Percentiles rank a stretch among this genome's conserved stretches.
Evolutionary conservation across 495 filamentous ascomycete species (phyloP).

Genomic region (Pyrenopolyporus hunteri): DNA sequence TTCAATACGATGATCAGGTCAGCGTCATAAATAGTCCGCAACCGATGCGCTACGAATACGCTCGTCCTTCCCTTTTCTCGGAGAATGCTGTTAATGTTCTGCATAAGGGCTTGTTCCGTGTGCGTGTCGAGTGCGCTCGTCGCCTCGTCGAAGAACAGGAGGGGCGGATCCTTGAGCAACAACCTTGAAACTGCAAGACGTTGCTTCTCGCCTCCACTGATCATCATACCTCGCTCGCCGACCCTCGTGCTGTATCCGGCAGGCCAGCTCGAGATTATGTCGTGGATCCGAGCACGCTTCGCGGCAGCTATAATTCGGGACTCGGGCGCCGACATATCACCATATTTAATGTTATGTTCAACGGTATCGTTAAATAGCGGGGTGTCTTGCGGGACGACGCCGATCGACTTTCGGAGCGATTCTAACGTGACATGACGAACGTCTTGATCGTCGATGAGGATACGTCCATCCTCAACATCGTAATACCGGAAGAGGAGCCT

Average conservation of each 20-base stretch:
- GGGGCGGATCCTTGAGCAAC: constrained; percentile 87
- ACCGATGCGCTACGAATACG: constrained; percentile 89
- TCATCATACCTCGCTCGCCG: constrained; percentile 97
- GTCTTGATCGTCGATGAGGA: constrained; percentile 93
- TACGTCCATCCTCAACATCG: constrained; percentile 84
- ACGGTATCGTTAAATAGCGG: constrained; percentile 96
- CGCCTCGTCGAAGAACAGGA: constrained; percentile 97
- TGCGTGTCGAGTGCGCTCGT: constrained; percentile 96
- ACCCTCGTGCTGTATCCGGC: constrained; percentile 92
- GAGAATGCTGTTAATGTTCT: constrained; percentile 93
- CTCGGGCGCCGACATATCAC: constrained; percentile 76
- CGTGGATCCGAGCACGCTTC: constrained; percentile 80
- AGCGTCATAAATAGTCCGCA: constrained; percentile 93
- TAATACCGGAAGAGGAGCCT: constrained; percentile 93
- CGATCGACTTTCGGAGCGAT: constrained; percentile 83
- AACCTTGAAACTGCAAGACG: constrained; percentile 85
- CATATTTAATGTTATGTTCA: constrained; percentile 93
- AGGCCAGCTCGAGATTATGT: constrained; percentile 77
- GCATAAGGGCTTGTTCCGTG: constrained; percentile 88
- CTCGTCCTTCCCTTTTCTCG: constrained; percentile 88
- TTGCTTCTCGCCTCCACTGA: constrained; percentile 96
- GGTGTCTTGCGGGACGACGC: constrained; percentile 96
- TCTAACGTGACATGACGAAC: constrained; percentile 81
- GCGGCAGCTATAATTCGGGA: constrained; percentile 79
- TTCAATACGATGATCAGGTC: constrained; percentile 92